Percentiles rank a stretch among this genome's conserved stretches.
Evolutionary conservation across 495 filamentous ascomycete genomes (phyloP).

Genomic region (Neurospora sp.): DNA sequence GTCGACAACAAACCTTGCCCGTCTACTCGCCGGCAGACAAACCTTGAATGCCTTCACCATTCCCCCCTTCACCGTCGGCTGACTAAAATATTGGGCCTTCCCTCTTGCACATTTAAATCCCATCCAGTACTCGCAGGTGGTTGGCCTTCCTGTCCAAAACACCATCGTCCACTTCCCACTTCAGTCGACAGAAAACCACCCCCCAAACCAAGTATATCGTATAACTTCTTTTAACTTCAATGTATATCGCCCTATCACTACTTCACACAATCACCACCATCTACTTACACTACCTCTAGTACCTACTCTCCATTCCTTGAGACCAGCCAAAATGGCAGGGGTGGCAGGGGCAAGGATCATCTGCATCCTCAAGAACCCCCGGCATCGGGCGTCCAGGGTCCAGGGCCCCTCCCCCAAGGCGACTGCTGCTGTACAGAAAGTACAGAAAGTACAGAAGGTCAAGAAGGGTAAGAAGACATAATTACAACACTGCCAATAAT

Average conservation of each 20-base stretch:
- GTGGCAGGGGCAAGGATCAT: background rate
- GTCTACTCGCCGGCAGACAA: background rate
- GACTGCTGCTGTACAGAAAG: no score
- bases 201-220: no score
- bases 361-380: no score
- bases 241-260: background rate
- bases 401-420: no score
- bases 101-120: background rate
- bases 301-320: background rate
- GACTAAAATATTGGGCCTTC: background rate
- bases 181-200: no score
- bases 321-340: background rate
- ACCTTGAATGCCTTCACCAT: background rate
- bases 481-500: no score
- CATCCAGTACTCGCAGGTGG: background rate
- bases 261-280: background rate
- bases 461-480: no score
- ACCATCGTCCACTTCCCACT: background rate
- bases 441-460: no score
- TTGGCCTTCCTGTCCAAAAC: background rate
- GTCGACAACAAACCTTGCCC: background rate
- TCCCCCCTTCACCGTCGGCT: background rate
- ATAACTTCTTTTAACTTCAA: background rate
- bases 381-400: no score
- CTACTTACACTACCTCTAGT: background rate